Base-by-base conservation (phyloP, 257 asterid species). In the Avicennia marina region DNA sequence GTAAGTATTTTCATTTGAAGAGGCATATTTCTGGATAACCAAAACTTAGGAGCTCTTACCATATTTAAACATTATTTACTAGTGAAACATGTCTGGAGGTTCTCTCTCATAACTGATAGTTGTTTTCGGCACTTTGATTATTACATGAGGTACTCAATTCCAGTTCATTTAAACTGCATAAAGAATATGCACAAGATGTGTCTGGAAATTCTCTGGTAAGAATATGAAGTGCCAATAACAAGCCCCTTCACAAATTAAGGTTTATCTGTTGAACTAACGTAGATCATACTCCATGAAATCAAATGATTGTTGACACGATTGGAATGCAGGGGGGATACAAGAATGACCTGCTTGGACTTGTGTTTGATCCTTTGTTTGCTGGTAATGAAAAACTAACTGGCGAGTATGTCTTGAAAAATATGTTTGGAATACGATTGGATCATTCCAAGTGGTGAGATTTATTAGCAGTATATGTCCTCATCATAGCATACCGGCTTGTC, bases 371-470 rank as follows among this genome's bases (percentile, higher is more conserved):
- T 11, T 72, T 85, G 2, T 2, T 81, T 2, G 81, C 89, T 0
- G 94, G 96, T 6, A 74, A 72, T 13, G 75, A 81, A n/a, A 81
- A 77, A 55, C 47, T 85, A 18, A 81, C 21, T 4, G 95, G 96
- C 11, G 89, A 75, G 34, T 72, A 85, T 47, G 78, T 85, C 13
- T 10, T 89, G 17, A 59, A 8, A 4, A 66, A 75, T 15, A 75
- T 89, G 90, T 85, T 81, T 19, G 65, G 83, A 32, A 52, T 89
- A 40, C 42, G 87, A 0, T 33, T 81, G 53, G 89, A 79, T 72
- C 94, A 89, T 55, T 89, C 96, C 4, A 89, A 89, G 62, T 89
- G 96, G 96, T 85, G 86, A 94, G 96, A 89, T 65, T 68, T 85
- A 16, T 54, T 66, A 1, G 95, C 85, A 0, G 50, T 85, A 1